A percentile compares a stretch with the other conserved stretches of the same genome.
phyloP scores from a whole-genome alignment of 345 rosid genomes.

The Citrus sp. region DNA sequence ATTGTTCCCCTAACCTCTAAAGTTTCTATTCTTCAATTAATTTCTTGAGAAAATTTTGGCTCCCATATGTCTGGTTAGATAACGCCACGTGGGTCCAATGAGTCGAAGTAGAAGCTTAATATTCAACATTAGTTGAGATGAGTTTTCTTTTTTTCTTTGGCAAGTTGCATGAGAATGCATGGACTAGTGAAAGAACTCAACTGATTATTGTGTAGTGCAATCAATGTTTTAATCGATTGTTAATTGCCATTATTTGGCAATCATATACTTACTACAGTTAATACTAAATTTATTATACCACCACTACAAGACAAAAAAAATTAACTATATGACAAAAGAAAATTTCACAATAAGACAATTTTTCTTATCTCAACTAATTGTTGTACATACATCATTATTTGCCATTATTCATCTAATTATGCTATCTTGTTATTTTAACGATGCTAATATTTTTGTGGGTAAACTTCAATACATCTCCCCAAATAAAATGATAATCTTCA shows the following conservation, averaged over 20 bases:
- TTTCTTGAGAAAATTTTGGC: not conserved
- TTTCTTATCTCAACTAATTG: too few relatives aligned
- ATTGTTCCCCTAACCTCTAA: not conserved
- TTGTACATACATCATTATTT: too few relatives aligned
- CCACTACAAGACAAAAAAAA: too few relatives aligned
- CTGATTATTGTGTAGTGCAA: not conserved
- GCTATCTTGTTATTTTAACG: not conserved
- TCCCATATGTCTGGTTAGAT: not conserved
- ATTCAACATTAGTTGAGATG: not conserved
- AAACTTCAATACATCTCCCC: too few relatives aligned
- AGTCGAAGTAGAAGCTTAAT: not conserved
- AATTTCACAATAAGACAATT: too few relatives aligned
- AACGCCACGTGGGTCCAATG: not conserved
- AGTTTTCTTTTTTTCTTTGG: not conserved
- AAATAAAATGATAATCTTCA: too few relatives aligned
- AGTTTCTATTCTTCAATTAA: not conserved
- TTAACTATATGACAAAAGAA: too few relatives aligned
- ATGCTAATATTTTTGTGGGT: not conserved
- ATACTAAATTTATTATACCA: too few relatives aligned
- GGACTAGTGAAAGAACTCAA: not conserved
- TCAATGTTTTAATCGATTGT: too few relatives aligned
- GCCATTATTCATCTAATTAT: not conserved
- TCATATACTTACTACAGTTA: too few relatives aligned
- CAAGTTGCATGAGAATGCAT: not conserved
- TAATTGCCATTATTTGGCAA: not conserved